Percentiles rank a stretch among this genome's conserved stretches.
Evolutionary conservation across 1,284 basidiomycete genomes (phyloP).

Genomic region (Heterobasidion occidentale): DNA sequence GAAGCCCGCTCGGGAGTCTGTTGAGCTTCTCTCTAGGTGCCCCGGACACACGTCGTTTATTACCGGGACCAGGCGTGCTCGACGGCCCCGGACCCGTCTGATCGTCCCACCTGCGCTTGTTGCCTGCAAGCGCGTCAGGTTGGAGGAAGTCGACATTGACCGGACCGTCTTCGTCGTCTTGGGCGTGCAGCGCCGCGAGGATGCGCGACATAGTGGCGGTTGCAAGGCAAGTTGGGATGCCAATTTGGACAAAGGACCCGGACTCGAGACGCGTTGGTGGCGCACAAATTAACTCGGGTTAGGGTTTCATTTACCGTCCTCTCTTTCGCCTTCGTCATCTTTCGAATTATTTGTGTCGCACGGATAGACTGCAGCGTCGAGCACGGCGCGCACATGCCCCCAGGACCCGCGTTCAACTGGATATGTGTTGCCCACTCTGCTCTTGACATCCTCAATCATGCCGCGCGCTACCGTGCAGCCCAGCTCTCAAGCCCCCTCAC

Average conservation of each 20-base stretch:
- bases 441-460: slow-evolving; percentile 52
- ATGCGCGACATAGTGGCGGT: too few relatives aligned
- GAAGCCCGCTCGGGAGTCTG: slow-evolving; percentile 6
- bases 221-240: too few relatives aligned
- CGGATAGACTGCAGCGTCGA: background rate
- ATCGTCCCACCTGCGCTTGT: background rate
- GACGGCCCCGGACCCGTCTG: too few relatives aligned
- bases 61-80: slow-evolving; percentile 1
- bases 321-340: background rate
- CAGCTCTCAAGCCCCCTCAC: slow-evolving; percentile 23
- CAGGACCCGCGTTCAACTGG: slow-evolving; percentile 63
- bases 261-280: too few relatives aligned
- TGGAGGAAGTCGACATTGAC: too few relatives aligned
- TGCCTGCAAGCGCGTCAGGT: too few relatives aligned
- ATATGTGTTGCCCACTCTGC: slow-evolving; percentile 54
- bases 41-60: slow-evolving; percentile 5
- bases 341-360: background rate
- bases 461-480: slow-evolving; percentile 45
- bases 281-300: too few relatives aligned
- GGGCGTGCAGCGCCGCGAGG: too few relatives aligned
- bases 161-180: too few relatives aligned
- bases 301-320: background rate
- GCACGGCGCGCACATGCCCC: slow-evolving; percentile 43
- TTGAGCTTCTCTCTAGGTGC: background rate
- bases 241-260: too few relatives aligned